Evolutionary conservation across 768 basidiomycete species (phyloP).

Genomic region (Termitomyces bulborhizus): DNA sequence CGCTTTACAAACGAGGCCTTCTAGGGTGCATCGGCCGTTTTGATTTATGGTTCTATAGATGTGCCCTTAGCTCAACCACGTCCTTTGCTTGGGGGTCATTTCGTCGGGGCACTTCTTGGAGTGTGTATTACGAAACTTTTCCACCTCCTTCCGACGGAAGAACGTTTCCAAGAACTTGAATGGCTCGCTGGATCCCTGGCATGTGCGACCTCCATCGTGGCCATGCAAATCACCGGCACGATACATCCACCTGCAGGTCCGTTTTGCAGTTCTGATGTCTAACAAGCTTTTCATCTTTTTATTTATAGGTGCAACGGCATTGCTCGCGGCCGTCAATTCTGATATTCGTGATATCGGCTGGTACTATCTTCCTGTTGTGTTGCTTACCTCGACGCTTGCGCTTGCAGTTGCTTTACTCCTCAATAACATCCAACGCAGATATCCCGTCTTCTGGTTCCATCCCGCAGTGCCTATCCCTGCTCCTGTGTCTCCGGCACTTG

Average conservation of each 20-base stretch:
- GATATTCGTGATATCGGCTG: constrained; percentile 39
- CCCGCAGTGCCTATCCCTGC: constrained; percentile 16
- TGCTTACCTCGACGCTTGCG: constrained; percentile 39
- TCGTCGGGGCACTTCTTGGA: constrained; percentile 42
- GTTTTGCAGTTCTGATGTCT: background rate
- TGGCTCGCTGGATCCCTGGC: constrained; percentile 47
- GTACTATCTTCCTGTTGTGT: constrained; percentile 47
- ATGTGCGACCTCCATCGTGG: constrained; percentile 33
- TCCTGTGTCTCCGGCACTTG: constrained; percentile 12
- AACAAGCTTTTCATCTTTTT: background rate
- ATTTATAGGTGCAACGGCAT: constrained; percentile 41
- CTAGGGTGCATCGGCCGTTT: constrained; percentile 50
- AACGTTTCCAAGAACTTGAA: constrained; percentile 33
- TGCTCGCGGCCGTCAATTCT: constrained; percentile 38
- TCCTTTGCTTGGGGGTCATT: constrained; percentile 44
- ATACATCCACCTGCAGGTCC: constrained; percentile 50
- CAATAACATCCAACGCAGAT: constrained; percentile 47
- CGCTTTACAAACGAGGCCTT: background rate
- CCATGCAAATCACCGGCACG: constrained; percentile 48
- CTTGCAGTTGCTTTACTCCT: constrained; percentile 38
- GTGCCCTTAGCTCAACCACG: constrained; percentile 49
- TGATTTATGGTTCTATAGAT: constrained; percentile 49
- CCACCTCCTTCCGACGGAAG: constrained; percentile 34
- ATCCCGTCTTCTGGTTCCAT: constrained; percentile 42
- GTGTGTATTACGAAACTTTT: constrained; percentile 48